phyloP scores from a whole-genome alignment of 2,329 filamentous ascomycete species.

The Lasiodiplodia citricola region DNA sequence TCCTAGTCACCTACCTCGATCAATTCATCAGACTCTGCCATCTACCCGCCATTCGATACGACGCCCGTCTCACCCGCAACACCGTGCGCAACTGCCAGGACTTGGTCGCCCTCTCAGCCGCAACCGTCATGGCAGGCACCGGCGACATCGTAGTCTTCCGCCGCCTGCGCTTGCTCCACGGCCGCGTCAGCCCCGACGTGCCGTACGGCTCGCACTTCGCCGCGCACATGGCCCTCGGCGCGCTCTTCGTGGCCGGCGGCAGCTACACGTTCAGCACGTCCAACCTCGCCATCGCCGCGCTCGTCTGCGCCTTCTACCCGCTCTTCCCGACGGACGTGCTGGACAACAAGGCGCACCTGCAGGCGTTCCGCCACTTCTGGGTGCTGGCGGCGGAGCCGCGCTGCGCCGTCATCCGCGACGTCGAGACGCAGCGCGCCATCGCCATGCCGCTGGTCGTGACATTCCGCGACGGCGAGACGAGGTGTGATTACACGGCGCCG shows the following conservation, averaged over 20 bases:
- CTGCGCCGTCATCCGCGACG: slow-evolving; percentile 85
- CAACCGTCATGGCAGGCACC: slow-evolving; percentile 94
- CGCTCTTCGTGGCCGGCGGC: slow-evolving; percentile 89
- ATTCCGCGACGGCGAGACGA: slow-evolving; percentile 53
- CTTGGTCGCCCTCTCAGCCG: slow-evolving; percentile 77
- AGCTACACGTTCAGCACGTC: slow-evolving; percentile 91
- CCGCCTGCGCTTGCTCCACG: slow-evolving; percentile 84
- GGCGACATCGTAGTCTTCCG: slow-evolving; percentile 87
- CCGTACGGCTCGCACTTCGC: slow-evolving; percentile 95
- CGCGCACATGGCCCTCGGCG: slow-evolving; percentile 86
- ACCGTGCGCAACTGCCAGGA: slow-evolving; percentile 93
- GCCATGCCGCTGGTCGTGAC: slow-evolving; percentile 72
- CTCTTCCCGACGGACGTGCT: slow-evolving; percentile 87
- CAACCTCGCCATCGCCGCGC: slow-evolving; percentile 81
- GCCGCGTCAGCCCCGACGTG: slow-evolving; percentile 79
- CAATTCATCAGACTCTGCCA: slow-evolving; percentile 80
- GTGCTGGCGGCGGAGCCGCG: slow-evolving; percentile 89
- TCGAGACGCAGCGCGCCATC: slow-evolving; percentile 81
- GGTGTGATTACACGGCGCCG: slow-evolving; percentile 53
- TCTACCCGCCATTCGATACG: slow-evolving; percentile 70
- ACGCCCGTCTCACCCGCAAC: slow-evolving; percentile 80
- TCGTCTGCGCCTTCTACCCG: slow-evolving; percentile 92
- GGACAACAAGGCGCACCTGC: slow-evolving; percentile 92
- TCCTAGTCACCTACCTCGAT: slow-evolving; percentile 84
- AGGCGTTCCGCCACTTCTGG: slow-evolving; percentile 98